Evolutionary conservation across 1,139 yeast species (phyloP), one percentile per base, ranked within the genome.

Genomic region (Hyphopichia khmerensis): DNA sequence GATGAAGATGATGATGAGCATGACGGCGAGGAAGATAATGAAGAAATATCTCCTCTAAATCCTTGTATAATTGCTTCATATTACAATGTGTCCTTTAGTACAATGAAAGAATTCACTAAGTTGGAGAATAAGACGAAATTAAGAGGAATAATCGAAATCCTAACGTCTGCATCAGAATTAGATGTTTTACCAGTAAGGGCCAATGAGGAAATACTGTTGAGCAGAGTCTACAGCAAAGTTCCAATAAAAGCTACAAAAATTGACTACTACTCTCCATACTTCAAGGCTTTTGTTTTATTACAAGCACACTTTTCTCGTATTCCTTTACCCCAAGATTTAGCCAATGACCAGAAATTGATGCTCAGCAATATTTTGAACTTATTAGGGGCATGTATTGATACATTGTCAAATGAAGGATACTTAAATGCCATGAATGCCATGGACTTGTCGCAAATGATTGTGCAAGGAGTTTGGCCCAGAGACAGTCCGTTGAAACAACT

Each of bases 361-460:
- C 58, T 90, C 15, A 65, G 67, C 24, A 75, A 65, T 38, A 62
- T 79, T 0, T 49, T 84, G 37, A 70, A 69, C 3, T 57, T 90
- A 27, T 64, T 88, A 9, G 74, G 81, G 50, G 89, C 93, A 0
- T 69, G 82, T 44, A 83, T 88, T 24, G 97, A 93, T 59, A 68
- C 84, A 1, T 65, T 90, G 36, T 82, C 96, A 0, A 80, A 91
- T 49, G 91, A 88, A 45, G 97, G 98, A 0, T 72, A 75, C 49
- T 64, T 91, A 55, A 87, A 82, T 59, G 90, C 96, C 0, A 72
- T 89, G 49, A 76, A 77, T 41, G 95, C 90, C 0, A 88, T 93
- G 87, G 98, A 93, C 58, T 60, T 91, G 43, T 79, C 87, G 1
- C 99, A 93, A 57, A 87, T 90, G 96, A 66, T 89, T 10, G 81